Conservation (phyloP, 352 stramenopile species). For the Aphanomyces euteiches region DNA sequence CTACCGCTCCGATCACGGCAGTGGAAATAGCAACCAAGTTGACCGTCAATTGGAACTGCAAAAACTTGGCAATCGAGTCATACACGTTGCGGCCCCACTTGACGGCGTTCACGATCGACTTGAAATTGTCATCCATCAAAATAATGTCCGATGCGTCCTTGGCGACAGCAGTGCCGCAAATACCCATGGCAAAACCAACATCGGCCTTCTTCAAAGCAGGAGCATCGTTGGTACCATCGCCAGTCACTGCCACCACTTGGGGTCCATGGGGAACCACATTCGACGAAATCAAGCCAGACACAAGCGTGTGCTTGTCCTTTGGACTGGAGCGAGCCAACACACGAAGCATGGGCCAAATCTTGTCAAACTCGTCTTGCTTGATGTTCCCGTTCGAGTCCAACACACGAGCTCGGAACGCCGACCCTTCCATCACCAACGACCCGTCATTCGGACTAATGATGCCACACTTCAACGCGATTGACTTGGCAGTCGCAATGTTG, state of each 20-base stretch:
- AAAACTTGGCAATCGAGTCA: slow-evolving; percentile 91
- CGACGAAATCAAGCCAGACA: slow-evolving; percentile 76
- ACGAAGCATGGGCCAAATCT: slow-evolving; percentile 73
- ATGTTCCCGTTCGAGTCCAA: slow-evolving; percentile 51
- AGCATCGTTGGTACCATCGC: slow-evolving; percentile 92
- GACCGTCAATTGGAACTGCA: slow-evolving; percentile 91
- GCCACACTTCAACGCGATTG: slow-evolving; percentile 83
- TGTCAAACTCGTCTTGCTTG: slow-evolving; percentile 65
- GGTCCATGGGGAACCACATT: slow-evolving; percentile 23
- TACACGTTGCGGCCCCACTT: slow-evolving; percentile 90
- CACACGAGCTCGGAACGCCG: slow-evolving; percentile 49
- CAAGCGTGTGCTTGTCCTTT: slow-evolving; percentile 88
- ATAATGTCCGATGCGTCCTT: slow-evolving; percentile 94
- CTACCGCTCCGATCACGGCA: slow-evolving; percentile 67
- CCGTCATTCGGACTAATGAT: slow-evolving; percentile 66
- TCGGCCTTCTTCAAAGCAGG: slow-evolving; percentile 87
- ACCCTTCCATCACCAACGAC: slow-evolving; percentile 43
- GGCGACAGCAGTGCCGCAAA: slow-evolving; percentile 77
- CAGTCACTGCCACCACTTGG: slow-evolving; percentile 88
- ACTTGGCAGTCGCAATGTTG: slow-evolving; percentile 83
- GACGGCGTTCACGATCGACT: slow-evolving; percentile 92
- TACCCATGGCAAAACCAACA: slow-evolving; percentile 88
- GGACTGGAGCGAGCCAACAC: slow-evolving; percentile 90
- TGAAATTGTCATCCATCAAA: slow-evolving; percentile 94
- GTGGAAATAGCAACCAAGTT: slow-evolving; percentile 84